Evolutionary conservation across 1,284 basidiomycete species (phyloP), one percentile per base, ranked within the genome.

Genomic region (Cutaneotrichosporon cavernicola): DNA sequence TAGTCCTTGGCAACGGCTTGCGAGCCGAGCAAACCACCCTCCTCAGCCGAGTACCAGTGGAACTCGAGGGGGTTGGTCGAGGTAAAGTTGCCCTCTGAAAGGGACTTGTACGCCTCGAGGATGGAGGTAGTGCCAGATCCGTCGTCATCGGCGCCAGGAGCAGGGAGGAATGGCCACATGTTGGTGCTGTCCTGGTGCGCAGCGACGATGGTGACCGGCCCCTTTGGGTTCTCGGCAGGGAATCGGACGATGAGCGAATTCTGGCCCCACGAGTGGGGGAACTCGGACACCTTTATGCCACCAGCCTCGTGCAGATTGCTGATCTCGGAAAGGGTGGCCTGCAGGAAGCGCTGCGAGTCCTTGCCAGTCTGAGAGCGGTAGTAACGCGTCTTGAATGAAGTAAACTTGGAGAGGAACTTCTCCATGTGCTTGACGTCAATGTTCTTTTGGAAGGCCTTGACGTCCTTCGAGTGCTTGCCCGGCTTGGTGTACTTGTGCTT

Each of bases 11-110:
- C 94, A 55, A 99, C 87, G 11, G 92, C 95, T 78, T 97, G 92
- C 50, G 90, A 92, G 49, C 96, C 96, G 61, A 99, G 88, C 38
- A 98, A 85, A n/a, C 96, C 96, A 52, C 89, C 90, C 82, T 97
- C 93, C 75, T 97, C 93, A 56, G 93, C 94, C 60, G 90, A 90
- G 78, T 93, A 98, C 89, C 90, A 99, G 78, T 97, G 94, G 80
- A 97, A 96, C 77, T 98, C 94, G 64, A 98, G 86, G 21, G 90
- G 85, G 53, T 73, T 72, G 18, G 82, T 81, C 26, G 96, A 93
- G 22, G 81, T 85, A 83, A 90, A 97, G 72, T 89, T 86, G 55
- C 88, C 84, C n/a, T 85, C 83, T 68, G 94, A 83, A 64, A 99
- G 85, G 2, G 87, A 89, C 40, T 91, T 87, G 78, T 97, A 92